phyloP scores from a whole-genome alignment of 257 asterid species.

The Jacaranda mimosifolia region DNA sequence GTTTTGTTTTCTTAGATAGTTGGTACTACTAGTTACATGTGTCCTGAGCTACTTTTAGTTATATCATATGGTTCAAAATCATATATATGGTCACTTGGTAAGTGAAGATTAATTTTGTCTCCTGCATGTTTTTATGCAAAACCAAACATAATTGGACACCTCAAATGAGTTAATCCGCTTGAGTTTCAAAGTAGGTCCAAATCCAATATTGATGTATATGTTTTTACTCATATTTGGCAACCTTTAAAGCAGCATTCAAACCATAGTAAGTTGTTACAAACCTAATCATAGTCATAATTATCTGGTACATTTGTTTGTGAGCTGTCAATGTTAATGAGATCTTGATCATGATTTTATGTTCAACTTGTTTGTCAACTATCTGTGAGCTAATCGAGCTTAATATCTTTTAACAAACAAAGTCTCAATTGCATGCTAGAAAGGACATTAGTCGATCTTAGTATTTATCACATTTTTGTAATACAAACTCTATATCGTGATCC shows the following conservation, averaged over 20 bases:
- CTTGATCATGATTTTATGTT: slow-evolving; percentile 23
- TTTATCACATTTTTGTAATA: slow-evolving; percentile 14
- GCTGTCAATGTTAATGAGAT: no score
- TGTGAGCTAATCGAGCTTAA: slow-evolving; percentile 7
- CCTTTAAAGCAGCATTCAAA: slow-evolving; percentile 94
- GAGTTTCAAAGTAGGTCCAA: slow-evolving; percentile 21
- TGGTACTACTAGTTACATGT: slow-evolving; percentile 97
- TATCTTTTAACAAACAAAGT: slow-evolving; percentile 14
- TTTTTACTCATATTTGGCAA: no score
- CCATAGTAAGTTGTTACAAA: slow-evolving; percentile 79
- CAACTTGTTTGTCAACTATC: slow-evolving; percentile 13
- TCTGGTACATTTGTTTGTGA: slow-evolving; percentile 27
- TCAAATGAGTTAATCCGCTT: not conserved
- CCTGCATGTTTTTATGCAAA: slow-evolving; percentile 18
- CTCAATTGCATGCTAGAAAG: slow-evolving; percentile 17
- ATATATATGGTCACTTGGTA: slow-evolving; percentile 96
- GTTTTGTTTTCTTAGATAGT: slow-evolving; percentile 65
- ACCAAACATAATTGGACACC: not conserved
- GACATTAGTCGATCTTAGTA: not conserved
- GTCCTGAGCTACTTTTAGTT: slow-evolving; percentile 97
- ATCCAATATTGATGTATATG: slow-evolving; percentile 35
- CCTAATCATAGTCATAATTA: slow-evolving; percentile 2
- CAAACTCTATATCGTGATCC: not conserved
- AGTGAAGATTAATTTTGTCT: slow-evolving; percentile 29
- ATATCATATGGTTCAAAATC: slow-evolving; percentile 96